Evolutionary conservation across 1,139 yeast species (phyloP), one percentile per base, ranked within the genome.

Genomic region (Pichia kudriavzevii): DNA sequence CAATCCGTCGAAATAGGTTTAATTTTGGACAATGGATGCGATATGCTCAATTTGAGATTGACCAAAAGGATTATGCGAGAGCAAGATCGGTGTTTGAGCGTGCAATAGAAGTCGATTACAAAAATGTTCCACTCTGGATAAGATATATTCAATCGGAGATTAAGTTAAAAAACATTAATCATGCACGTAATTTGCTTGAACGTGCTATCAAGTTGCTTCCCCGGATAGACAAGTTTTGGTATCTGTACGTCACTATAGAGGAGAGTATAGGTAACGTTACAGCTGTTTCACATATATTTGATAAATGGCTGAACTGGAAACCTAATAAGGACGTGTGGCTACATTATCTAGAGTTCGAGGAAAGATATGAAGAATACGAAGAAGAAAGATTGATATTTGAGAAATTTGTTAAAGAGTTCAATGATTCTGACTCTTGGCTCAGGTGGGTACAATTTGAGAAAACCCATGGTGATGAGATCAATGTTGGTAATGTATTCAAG

Each of bases 11-110:
- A 48, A 88, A 91, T 53, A 63, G 94, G 41, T 69, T 80, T 26
- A 87, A 87, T 50, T 69, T 72, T 49, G 81, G 87, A 3, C 95
- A 88, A 53, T 91, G 97, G 97, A 67, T 85, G 55, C 66, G 96
- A 35, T 91, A 91, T 56, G 97, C 96, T 1, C 74, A 71, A 42
- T 85, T 91, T 75, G 98, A 91, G 55, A 58, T 77, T 11, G 82
- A 80, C 5, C 88, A 84, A 49, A 79, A 75, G 40, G 95, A 91
- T 52, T 67, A 72, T 48, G 65, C 67, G 8, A 58, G 82, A 22
- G 95, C 94, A 0, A 63, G 97, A 38, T 84, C 95, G 0, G 67
- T 91, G 10, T 83, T 80, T 59, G 98, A 91, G 57, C 66, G 98
- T 35, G 95, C 95, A 0, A 55, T 91, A 26, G 82, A 77, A 39